Conservation (phyloP, 352 stramenopile genomes). For the Phytopythium delawarense region DNA sequence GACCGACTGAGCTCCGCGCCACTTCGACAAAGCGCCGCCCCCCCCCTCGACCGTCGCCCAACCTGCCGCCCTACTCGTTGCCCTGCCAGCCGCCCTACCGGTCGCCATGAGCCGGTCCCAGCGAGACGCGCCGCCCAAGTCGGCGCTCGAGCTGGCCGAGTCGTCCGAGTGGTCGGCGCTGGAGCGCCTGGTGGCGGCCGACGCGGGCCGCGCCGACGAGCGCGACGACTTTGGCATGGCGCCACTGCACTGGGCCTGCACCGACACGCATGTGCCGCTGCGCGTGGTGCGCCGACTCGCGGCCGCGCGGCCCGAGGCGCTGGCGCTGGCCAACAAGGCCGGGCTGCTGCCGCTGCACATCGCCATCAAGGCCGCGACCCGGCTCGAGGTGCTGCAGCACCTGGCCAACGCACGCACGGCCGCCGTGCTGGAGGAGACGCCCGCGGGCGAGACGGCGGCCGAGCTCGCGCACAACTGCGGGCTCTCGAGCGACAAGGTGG, state of each 20-base stretch:
- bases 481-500: constrained; percentile 45
- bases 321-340: constrained; percentile 71
- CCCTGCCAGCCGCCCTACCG: too few species aligned
- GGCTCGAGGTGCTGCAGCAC: constrained; percentile 57
- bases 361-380: constrained; percentile 68
- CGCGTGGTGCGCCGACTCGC: constrained; percentile 64
- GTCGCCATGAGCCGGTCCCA: constrained; percentile 3
- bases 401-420: constrained; percentile 47
- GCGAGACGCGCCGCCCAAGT: constrained; percentile 20
- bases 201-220: constrained; percentile 57
- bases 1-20: not conserved
- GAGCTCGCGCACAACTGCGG: constrained; percentile 60
- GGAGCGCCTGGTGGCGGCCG: constrained; percentile 44
- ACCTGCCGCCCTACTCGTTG: not conserved
- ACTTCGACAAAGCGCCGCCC: not conserved
- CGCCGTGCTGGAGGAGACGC: constrained; percentile 61
- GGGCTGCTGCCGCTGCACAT: constrained; percentile 78
- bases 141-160: constrained; percentile 72
- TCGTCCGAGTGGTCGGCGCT: constrained; percentile 64
- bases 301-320: constrained; percentile 46
- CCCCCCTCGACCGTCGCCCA: not conserved
- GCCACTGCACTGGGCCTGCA: constrained; percentile 83
- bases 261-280: constrained; percentile 58
- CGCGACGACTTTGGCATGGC: constrained; percentile 87
- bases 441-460: constrained; percentile 58